Percentiles rank a stretch among this genome's conserved stretches.
These are phyloP conservation scores for Shiraia sp. DNA, from an alignment of 2,329 filamentous ascomycete species.

Conservation along the genomic window DNA sequence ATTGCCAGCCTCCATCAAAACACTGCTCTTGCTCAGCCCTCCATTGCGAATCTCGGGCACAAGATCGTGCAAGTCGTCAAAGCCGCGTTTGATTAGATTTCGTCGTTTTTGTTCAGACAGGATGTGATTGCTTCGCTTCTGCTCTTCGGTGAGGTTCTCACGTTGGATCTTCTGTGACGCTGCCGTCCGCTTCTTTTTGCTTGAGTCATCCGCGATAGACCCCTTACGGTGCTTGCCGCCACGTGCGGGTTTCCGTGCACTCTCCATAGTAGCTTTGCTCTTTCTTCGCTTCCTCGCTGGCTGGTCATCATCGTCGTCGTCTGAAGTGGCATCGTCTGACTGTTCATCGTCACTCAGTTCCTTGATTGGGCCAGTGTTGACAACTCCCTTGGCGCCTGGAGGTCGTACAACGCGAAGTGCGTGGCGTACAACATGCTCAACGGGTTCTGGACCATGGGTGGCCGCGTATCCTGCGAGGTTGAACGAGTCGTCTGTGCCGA, in stretches of 20 bases:
- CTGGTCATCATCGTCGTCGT: constrained; percentile 24
- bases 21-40: constrained; percentile 81
- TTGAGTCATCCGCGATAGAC: constrained; percentile 17
- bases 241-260: constrained; percentile 22
- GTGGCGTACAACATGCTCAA: constrained; percentile 27
- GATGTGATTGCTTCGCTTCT: constrained; percentile 86
- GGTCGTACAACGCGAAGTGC: constrained; percentile 28
- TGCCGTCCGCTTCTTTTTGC: constrained; percentile 33
- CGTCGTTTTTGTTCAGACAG: constrained; percentile 84
- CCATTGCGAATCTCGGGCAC: constrained; percentile 75
- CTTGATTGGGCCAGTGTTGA: not conserved
- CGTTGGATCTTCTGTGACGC: constrained; percentile 34
- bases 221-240: constrained; percentile 27
- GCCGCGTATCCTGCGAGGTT: constrained; percentile 32
- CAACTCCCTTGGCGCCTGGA: too few species aligned
- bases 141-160: constrained; percentile 72
- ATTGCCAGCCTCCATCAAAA: constrained; percentile 74
- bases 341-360: constrained; percentile 23
- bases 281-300: constrained; percentile 33
- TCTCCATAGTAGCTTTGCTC: constrained; percentile 18
- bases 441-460: constrained; percentile 24
- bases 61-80: constrained; percentile 75
- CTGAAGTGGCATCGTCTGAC: constrained; percentile 27
- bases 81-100: constrained; percentile 79
- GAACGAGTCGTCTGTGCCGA: constrained; percentile 43